phyloP scores from a whole-genome alignment of 139 green algal species.

The Chlorella ohadii region DNA sequence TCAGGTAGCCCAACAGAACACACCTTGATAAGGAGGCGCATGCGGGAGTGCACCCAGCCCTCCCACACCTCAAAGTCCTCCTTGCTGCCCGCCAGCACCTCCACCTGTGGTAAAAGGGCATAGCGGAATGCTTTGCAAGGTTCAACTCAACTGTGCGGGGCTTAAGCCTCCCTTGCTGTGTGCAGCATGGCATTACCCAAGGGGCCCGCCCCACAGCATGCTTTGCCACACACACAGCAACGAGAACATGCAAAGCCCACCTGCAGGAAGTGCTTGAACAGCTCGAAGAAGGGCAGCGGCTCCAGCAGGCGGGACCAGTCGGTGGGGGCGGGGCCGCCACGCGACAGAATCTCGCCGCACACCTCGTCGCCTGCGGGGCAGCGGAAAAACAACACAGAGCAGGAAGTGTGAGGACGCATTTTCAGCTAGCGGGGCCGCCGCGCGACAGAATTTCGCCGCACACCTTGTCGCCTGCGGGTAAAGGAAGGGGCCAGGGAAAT shows the following conservation, averaged over 20 bases:
- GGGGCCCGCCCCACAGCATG: too few species aligned
- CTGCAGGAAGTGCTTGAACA: conserved; percentile 88
- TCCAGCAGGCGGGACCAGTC: conserved; percentile 79
- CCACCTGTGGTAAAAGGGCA: conserved; percentile 70
- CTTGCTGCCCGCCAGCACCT: conserved; percentile 75
- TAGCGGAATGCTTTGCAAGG: too few species aligned
- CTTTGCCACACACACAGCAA: too few species aligned
- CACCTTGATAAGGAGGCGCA: conserved; percentile 77
- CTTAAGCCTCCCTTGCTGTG: too few species aligned
- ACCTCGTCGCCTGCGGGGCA: conserved; percentile 54
- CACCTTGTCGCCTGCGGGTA: conserved; percentile 14
- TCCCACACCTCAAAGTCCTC: conserved; percentile 86
- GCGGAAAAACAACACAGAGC: too few species aligned
- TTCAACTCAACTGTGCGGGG: too few species aligned
- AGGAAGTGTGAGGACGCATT: too few species aligned
- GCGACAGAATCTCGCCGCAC: conserved; percentile 57
- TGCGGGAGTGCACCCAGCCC: conserved; percentile 86
- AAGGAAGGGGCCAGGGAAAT: too few species aligned
- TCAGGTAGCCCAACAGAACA: too few species aligned
- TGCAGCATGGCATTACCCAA: too few species aligned
- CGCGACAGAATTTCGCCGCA: conserved; percentile 29
- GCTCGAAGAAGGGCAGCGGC: conserved; percentile 76
- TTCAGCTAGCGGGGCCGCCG: conserved; percentile 2
- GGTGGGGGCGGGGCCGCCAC: conserved; percentile 12
- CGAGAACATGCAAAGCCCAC: too few species aligned